Conservation (phyloP, 2,329 filamentous ascomycete genomes). For the Verticillium nonalfalfae region DNA sequence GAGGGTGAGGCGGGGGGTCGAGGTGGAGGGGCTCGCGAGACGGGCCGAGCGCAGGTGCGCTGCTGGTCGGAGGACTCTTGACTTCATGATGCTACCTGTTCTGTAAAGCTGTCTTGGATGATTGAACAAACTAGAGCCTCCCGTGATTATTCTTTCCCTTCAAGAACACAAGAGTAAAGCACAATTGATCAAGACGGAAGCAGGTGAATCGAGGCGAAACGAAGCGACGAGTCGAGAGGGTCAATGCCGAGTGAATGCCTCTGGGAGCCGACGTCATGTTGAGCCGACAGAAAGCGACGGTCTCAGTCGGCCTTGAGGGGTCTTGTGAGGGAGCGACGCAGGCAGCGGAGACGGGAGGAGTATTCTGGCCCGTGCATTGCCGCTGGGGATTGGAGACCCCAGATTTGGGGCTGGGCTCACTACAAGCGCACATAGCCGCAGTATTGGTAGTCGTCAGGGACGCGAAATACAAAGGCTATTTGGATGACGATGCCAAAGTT, state of each 20-base stretch:
- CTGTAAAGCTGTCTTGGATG: background rate
- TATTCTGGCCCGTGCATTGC: background rate
- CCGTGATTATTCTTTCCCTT: background rate
- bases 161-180: background rate
- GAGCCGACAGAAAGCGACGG: constrained; percentile 25
- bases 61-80: constrained; percentile 22
- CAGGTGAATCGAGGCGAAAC: constrained; percentile 2
- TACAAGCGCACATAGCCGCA: too few relatives aligned
- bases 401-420: too few relatives aligned
- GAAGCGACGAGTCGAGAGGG: background rate
- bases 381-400: background rate
- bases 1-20: constrained; percentile 7
- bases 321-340: background rate
- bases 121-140: background rate
- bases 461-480: too few relatives aligned
- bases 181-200: background rate
- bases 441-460: too few relatives aligned
- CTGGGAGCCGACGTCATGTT: constrained; percentile 17
- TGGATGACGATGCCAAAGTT: too few relatives aligned
- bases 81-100: constrained; percentile 21
- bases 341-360: background rate
- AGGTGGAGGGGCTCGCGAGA: constrained; percentile 9
- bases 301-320: constrained; percentile 3
- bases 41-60: constrained; percentile 19
- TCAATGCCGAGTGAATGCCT: background rate